Evolutionary conservation across 306 rosid genomes (phyloP).

Genomic region (Mimosa pudica): DNA sequence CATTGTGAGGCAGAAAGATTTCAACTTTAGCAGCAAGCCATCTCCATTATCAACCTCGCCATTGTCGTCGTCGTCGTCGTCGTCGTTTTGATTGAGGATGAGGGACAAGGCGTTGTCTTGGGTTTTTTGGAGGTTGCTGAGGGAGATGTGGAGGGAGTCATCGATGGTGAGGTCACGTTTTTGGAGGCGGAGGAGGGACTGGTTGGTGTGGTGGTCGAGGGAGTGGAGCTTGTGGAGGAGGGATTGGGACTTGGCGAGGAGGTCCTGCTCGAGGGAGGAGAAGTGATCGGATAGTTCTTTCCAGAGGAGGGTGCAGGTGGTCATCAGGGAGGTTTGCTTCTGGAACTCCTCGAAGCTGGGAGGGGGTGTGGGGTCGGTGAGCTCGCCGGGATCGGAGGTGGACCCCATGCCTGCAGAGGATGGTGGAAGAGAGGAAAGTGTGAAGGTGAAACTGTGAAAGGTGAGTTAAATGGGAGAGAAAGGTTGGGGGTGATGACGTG

Average conservation of each 20-base stretch:
- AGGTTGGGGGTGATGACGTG: no score
- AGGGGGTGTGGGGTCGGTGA: conserved; percentile 76
- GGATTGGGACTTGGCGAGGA: conserved; percentile 74
- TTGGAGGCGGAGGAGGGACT: conserved; percentile 69
- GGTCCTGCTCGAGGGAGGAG: conserved; percentile 71
- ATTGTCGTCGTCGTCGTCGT: conserved; percentile 53
- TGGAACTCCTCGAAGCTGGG: conserved; percentile 93
- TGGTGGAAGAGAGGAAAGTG: conserved; percentile 15
- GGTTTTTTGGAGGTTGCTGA: conserved; percentile 62
- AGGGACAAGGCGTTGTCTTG: conserved; percentile 57
- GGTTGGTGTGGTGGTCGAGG: conserved; percentile 64
- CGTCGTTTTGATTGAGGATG: conserved; percentile 25
- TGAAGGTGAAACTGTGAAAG: no score
- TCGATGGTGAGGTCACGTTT: conserved; percentile 77
- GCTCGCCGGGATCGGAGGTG: conserved; percentile 98
- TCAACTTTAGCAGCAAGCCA: conserved; percentile 61
- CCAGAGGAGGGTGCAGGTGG: conserved; percentile 97
- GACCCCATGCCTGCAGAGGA: conserved; percentile 67
- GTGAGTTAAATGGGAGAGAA: no score
- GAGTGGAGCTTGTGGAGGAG: conserved; percentile 59
- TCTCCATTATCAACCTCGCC: conserved; percentile 85
- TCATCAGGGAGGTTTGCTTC: conserved; percentile 92
- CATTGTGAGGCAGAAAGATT: conserved; percentile 71
- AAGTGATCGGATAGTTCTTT: conserved; percentile 96
- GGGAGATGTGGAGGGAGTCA: conserved; percentile 70